Conservation (phyloP, 176 grass and related monocot genomes). For the Dactylis glomerata region DNA sequence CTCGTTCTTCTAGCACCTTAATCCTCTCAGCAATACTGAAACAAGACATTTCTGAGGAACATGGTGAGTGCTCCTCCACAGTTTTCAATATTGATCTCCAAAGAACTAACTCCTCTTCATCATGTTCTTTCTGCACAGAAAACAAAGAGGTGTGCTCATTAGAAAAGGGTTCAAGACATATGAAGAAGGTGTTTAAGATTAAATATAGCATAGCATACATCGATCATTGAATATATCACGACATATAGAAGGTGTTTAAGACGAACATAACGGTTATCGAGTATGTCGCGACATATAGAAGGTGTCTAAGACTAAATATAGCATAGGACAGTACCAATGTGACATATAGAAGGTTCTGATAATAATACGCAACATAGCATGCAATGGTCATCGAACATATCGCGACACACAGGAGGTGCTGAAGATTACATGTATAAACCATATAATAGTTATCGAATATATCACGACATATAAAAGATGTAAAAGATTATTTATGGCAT, state of each 20-base stretch:
- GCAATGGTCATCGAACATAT: neutral
- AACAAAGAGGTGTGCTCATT: neutral
- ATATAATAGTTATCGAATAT: neutral
- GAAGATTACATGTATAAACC: neutral
- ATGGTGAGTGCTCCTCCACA: constrained; percentile 36
- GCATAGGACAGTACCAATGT: neutral
- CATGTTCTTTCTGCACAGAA: constrained; percentile 36
- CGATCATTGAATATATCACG: neutral
- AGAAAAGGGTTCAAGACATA: neutral
- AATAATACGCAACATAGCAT: neutral
- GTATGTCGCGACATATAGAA: neutral
- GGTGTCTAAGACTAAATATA: neutral
- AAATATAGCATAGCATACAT: neutral
- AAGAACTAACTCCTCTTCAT: constrained; percentile 40
- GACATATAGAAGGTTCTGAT: neutral
- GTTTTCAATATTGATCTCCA: constrained; percentile 46
- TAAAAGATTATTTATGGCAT: constrained; percentile 6
- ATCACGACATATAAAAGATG: neutral
- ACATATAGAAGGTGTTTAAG: neutral
- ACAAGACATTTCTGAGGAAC: constrained; percentile 28
- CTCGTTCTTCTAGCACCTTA: constrained; percentile 28
- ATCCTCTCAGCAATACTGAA: constrained; percentile 35
- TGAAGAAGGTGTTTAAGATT: neutral
- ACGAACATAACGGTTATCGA: neutral
- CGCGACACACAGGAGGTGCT: neutral